phyloP scores from a whole-genome alignment of 2,329 filamentous ascomycete species.

The Fusarium cicatricum region DNA sequence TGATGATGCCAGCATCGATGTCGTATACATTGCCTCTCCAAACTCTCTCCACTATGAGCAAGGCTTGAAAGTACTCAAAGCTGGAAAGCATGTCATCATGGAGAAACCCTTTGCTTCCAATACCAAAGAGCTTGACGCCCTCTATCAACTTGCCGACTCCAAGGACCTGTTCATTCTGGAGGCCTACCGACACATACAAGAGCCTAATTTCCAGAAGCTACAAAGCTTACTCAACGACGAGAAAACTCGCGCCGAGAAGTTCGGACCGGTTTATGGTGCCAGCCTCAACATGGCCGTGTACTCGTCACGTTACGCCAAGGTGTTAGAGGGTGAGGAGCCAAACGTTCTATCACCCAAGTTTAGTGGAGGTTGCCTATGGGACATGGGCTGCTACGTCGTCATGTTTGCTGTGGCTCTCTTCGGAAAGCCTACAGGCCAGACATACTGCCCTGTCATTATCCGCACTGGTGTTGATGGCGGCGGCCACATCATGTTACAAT shows the following conservation, averaged over 20 bases:
- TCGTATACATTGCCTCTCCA: constrained; percentile 32
- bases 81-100: constrained; percentile 29
- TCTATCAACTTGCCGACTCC: constrained; percentile 27
- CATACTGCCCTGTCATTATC: constrained; percentile 15
- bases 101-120: constrained; percentile 35
- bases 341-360: constrained; percentile 29
- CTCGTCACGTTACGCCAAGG: constrained; percentile 10
- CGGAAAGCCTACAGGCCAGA: constrained; percentile 16
- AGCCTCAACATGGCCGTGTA: constrained; percentile 28
- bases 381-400: constrained; percentile 33
- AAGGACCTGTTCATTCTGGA: constrained; percentile 22
- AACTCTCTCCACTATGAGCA: constrained; percentile 32
- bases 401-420: constrained; percentile 29
- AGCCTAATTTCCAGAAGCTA: constrained; percentile 31
- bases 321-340: constrained; percentile 16
- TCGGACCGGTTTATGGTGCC: constrained; percentile 24
- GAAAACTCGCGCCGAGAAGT: constrained; percentile 12
- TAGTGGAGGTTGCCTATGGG: constrained; percentile 29
- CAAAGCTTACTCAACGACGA: constrained; percentile 25
- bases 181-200: constrained; percentile 33
- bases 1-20: constrained; percentile 3
- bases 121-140: constrained; percentile 11
- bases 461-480: constrained; percentile 24
- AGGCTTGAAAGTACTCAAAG: constrained; percentile 12
- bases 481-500: constrained; percentile 20